Conservation (phyloP, 1,139 yeast genomes). For the Entelexis sorbosivorans region DNA sequence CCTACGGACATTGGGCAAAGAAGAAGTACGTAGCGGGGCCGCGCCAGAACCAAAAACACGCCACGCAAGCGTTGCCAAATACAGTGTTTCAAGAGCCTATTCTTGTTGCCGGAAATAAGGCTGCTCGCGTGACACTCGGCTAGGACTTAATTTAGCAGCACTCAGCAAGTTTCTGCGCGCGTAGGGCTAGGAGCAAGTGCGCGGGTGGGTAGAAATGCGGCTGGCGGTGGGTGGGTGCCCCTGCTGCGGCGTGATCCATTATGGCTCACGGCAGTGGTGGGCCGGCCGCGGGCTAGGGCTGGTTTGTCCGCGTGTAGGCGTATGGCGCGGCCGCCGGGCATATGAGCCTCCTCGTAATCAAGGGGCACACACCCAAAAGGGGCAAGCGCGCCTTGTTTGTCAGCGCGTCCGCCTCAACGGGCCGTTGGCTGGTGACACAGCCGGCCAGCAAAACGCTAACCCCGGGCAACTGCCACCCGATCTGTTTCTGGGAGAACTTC, state of each 20-base stretch:
- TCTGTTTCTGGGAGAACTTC: neutral
- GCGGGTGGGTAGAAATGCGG: neutral
- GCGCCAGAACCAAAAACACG: neutral
- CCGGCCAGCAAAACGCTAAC: conserved; percentile 4
- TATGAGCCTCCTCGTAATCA: neutral
- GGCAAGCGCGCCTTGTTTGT: neutral
- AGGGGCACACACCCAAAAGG: neutral
- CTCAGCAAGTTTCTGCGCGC: neutral
- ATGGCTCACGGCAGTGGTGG: neutral
- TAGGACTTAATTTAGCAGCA: neutral
- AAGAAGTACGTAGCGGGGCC: too few species aligned
- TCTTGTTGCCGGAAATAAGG: too few species aligned
- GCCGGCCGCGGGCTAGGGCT: neutral
- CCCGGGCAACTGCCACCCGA: neutral
- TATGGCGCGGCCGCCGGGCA: neutral
- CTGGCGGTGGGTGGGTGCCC: neutral
- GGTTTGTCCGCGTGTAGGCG: neutral
- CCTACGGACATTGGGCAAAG: neutral
- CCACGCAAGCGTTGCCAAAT: too few species aligned
- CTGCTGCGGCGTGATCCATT: neutral
- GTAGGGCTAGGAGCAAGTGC: neutral
- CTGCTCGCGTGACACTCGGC: neutral
- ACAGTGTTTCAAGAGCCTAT: too few species aligned
- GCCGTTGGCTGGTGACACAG: conserved; percentile 1
- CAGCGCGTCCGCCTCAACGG: neutral